Base-by-base conservation (phyloP, 768 basidiomycete genomes). In the Trametes sanguinea region DNA sequence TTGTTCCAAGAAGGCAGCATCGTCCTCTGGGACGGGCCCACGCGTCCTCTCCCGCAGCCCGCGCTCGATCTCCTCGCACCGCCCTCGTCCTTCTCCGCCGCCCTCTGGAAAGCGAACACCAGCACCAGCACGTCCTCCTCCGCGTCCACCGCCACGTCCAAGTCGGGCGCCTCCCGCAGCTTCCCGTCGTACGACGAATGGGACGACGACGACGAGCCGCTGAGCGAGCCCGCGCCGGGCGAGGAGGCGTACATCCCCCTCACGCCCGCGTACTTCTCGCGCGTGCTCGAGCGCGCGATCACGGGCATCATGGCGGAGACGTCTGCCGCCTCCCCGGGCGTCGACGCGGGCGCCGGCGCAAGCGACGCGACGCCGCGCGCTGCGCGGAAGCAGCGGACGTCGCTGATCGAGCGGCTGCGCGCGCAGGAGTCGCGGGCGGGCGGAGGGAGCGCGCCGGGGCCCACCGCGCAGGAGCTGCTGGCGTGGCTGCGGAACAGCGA, bases 161-260 rank as follows among this genome's bases (percentile, higher is more conserved):
- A 43, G 35, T 40, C 39, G 13, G 45, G 50, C 37, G 57, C 61
- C 68, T 78, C 58, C 47, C 54, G 47, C 32, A 44, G 35, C 14
- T 55, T 61, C 51, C 27, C 45, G 44, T 43, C 43, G 13, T 48
- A 56, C 42, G 50, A 57, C 3, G 66, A 74, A 13, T 76, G 75
- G 37, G 75, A 76, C 10, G 80, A 82, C 40, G 80, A 82, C 40
- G 78, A 72, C 6, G 77, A 74, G 2, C 77, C 77, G 10, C 71
- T 89, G 52, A 88, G 89, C n/a, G 89, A 90, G 54, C 85, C 89
- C 0, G 73, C 73, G 10, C 58, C 73, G 0, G 74, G 80, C 45
- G 91, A 93, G 67, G 88, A 90, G 66, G 81, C 85, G 0, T 93
- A 90, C 62, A 69, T 89, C 17, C 77, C 88, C 2, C 77, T 91